Base-by-base conservation (phyloP, 352 stramenopile genomes). In the Phytopythium vexans region DNA sequence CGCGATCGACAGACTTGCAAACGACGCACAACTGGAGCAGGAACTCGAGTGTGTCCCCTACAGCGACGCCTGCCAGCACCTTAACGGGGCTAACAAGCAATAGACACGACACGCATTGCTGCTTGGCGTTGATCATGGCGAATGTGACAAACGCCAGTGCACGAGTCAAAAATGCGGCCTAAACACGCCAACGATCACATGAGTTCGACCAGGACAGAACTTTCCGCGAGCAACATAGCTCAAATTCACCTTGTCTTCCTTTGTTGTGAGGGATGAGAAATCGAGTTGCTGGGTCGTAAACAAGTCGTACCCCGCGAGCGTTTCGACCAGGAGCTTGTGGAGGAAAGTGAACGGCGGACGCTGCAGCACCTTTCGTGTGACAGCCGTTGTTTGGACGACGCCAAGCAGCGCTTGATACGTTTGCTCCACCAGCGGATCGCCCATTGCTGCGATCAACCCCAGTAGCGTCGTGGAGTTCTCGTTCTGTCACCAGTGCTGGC, bases 21-120 rank as follows among this genome's bases (percentile, higher is more conserved):
- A 89, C 74, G 7, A 82, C 60, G 35, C 72, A 88, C 2, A 94
- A 64, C 50, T 94, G 84, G 12, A 79, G 58, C 8, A 94, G 57
- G 45, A 92, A 92, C 52, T 90, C 70, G 33, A 83, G 74, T 6
- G 84, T 92, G 41, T 90, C 72, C 31, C 77, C 52, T 0, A 94
- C 75, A 0, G 64, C 64, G 1, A 90, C 53, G 8, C 84, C 84
- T 10, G 84, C 82, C 5, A 94, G 69, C 31, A 94, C 78, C 63
- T 89, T 86, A n/a, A 92, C 52, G n/a, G 84, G 84, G 52, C 84
- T 94, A 44, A 94, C 81, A 15, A 91, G 69, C 16, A 94, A 52
- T 33, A 94, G 58, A 33, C 74, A 81, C 4, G 82, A 88, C n/a
- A 90, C 71, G 9, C 46, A 44, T 10, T 72, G 76, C 41, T 62